Conservation (phyloP, 2,329 filamentous ascomycete genomes). For the Phyllosticta citrichinensis region DNA sequence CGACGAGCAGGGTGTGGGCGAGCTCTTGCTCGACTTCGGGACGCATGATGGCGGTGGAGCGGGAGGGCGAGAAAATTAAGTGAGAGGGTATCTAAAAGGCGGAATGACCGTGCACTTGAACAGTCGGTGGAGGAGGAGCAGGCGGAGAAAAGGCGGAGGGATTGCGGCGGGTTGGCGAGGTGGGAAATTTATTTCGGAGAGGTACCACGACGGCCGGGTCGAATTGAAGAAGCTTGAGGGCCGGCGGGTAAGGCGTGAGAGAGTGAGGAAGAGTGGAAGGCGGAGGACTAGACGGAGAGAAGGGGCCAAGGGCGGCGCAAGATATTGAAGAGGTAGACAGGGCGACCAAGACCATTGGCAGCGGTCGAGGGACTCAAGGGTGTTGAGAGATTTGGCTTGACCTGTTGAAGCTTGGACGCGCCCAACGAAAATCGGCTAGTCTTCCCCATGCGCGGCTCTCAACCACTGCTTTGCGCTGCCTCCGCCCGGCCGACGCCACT, state of each 20-base stretch:
- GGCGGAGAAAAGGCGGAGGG: conserved; percentile 7
- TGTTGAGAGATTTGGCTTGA: conserved; percentile 8
- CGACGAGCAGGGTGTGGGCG: conserved; percentile 92
- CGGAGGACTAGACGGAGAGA: conserved; percentile 14
- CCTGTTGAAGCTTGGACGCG: conserved; percentile 10
- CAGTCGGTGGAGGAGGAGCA: conserved; percentile 13
- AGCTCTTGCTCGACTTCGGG: conserved; percentile 99
- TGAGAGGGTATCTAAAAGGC: conserved; percentile 7
- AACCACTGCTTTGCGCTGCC: not conserved
- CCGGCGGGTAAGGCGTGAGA: conserved; percentile 1
- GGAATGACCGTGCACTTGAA: conserved; percentile 2
- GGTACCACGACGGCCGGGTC: not conserved
- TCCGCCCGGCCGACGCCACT: not conserved
- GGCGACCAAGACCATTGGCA: conserved; percentile 3
- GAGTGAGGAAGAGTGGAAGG: conserved; percentile 13
- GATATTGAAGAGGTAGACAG: conserved; percentile 1
- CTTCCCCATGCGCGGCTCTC: conserved; percentile 3
- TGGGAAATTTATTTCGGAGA: not conserved
- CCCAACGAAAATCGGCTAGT: conserved; percentile 12
- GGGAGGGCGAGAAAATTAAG: conserved; percentile 8
- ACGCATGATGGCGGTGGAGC: conserved; percentile 52
- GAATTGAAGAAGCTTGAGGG: not conserved
- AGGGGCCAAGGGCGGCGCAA: conserved; percentile 12
- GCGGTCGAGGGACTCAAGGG: not conserved
- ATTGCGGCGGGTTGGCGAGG: not conserved